These are phyloP conservation scores for Cinnamomum chago DNA, from an alignment of 164 flowering plant genomes.

Conservation along the genomic window DNA sequence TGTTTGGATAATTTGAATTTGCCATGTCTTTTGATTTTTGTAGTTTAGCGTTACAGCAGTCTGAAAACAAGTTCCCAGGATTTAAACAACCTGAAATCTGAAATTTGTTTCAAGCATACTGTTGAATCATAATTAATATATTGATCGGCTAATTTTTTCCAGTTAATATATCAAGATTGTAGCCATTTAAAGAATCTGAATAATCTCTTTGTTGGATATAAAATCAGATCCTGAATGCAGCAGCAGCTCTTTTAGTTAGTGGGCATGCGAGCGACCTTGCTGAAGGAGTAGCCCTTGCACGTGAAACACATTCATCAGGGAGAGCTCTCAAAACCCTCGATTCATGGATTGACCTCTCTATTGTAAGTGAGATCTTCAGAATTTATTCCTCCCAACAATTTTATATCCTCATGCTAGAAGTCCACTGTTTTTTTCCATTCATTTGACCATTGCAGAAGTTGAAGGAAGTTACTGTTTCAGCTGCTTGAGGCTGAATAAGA, in stretches of 20 bases:
- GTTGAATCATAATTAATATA: too few relatives aligned
- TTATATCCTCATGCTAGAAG: background rate
- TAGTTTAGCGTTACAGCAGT: too few relatives aligned
- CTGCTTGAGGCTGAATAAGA: background rate
- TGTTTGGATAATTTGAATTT: too few relatives aligned
- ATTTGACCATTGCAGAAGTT: background rate
- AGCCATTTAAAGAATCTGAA: too few relatives aligned
- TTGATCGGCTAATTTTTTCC: too few relatives aligned
- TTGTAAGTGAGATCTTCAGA: constrained; percentile 31
- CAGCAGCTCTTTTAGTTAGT: constrained; percentile 73
- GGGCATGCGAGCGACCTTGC: constrained; percentile 47
- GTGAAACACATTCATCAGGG: constrained; percentile 68
- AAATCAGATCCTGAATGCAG: constrained; percentile 75
- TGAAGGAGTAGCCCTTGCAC: constrained; percentile 71
- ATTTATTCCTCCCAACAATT: background rate
- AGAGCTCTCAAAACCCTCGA: constrained; percentile 62
- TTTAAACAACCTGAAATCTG: too few relatives aligned
- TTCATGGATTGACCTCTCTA: constrained; percentile 51
- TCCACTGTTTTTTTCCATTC: background rate
- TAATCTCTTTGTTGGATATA: background rate
- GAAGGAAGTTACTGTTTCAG: background rate
- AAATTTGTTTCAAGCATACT: too few relatives aligned
- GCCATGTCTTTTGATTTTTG: too few relatives aligned
- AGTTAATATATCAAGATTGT: too few relatives aligned
- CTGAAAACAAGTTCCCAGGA: too few relatives aligned